Evolutionary conservation across 2,329 filamentous ascomycete species (phyloP), one percentile per base, ranked within the genome.

Genomic region (Claviceps sp.): DNA sequence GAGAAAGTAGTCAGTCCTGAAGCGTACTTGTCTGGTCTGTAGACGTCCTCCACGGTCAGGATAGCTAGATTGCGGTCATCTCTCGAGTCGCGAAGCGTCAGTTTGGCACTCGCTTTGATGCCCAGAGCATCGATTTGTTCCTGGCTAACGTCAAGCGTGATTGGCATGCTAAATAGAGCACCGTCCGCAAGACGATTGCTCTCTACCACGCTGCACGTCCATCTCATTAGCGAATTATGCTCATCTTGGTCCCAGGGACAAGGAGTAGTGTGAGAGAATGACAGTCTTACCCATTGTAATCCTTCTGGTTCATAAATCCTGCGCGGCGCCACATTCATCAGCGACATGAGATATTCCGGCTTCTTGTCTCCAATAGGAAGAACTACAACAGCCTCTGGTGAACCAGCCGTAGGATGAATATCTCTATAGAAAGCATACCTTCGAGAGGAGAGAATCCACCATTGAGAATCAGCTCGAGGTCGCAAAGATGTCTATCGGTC

Each of bases 231-330:
- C 38, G 3, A 44, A 23, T 34, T 2, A 13, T 13, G 16, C 26
- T n/a, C 17, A n/a, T 13, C 11, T 37, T 37, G 23, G 5, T 23
- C n/a, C 20, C 17, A 36, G 29, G 9, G 17, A 37, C 26, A 43
- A 17, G 5, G n/a, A 23, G 17, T 37, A n/a, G 11, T 34, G 7
- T 14, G n/a, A 36, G 14, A 14, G 4, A 17, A 14, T 4, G 26
- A 54, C 59, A 68, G 57, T 69, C 78, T 60, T 79, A 91, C 88
- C 86, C 83, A 71, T 95, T 86, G 77, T 95, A 98, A 72, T 98
- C 93, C 72, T 88, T 85, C 77, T 98, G 83, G 70, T 81, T 95
- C 86, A 98, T 85, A 77, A 98, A 98, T 64, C 90, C 88, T 95
- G 62, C 50, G 60, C 45, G 55, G 49, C 14, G 44, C 22, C 40